Evolutionary conservation across 129 eudicot genomes (phyloP), one percentile per base, ranked within the genome.

Genomic region (Flaveria sonorensis): DNA sequence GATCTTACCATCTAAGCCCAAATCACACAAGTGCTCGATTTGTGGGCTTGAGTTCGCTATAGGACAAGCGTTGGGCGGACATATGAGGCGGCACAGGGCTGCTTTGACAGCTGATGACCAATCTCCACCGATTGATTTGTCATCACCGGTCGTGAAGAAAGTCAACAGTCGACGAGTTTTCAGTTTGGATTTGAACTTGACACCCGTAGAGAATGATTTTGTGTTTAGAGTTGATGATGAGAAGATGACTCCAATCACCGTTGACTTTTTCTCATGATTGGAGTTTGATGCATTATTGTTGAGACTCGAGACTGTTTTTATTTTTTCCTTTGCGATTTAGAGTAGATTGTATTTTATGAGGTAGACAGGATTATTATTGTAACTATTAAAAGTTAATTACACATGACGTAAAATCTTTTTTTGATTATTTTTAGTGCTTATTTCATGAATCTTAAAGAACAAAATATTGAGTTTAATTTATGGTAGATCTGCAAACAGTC

Each of bases 51-150:
- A 90, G 76, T 93, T 93, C 24, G 81, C 92, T 10, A 78, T 90
- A 4, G 98, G 98, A 56, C 98, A 93, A 73, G 98, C 98, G 6
- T 80, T 93, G 56, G 98, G 96, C 0, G 98, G 96, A 3, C 98
- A 92, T 53, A 92, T 92, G 98, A 80, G 98, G 81, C 78, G 96
- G 62, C 98, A 92, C 71, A 85, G 87, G 77, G 77, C 77, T 23
- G 77, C 75, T 11, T 43, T 71, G 15, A 47, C 13, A 24, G 61
- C 59, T 4, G 91, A 82, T 10, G 71, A 81, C 36, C 75, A 62
- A 10, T 50, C 84, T 13, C 24, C 60, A 15, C 59, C 79, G 67
- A 40, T 68, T 15, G 60, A 75, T 45, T 28, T 79, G 75, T 28
- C 81, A 10, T 16, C 77, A 3, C 77, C 88, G 11, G 76, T 78